Evolutionary conservation across 179 eudicot species (phyloP).

Genomic region (Sideroxylon spinosum): DNA sequence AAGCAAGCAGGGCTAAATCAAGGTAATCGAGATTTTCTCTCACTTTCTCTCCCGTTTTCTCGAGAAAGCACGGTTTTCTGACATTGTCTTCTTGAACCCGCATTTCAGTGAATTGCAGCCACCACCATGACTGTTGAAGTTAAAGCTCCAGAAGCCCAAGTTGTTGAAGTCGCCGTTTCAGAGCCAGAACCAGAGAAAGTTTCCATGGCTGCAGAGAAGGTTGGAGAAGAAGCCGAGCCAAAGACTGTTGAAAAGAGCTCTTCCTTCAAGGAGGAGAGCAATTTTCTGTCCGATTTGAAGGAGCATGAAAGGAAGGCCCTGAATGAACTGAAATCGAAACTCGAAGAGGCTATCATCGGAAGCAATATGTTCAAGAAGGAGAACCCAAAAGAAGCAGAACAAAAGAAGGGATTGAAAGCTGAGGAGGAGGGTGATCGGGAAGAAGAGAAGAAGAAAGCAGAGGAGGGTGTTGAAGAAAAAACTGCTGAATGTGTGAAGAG

Average conservation of each 20-base stretch:
- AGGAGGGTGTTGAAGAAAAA: constrained; percentile 12
- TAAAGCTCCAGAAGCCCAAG: constrained; percentile 31
- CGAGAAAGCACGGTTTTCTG: not conserved
- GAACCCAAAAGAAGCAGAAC: not conserved
- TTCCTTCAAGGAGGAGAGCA: constrained; percentile 62
- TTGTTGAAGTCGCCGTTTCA: not conserved
- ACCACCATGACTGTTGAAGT: constrained; percentile 33
- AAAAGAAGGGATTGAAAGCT: constrained; percentile 1
- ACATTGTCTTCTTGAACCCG: not conserved
- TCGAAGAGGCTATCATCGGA: constrained; percentile 46
- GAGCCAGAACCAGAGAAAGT: constrained; percentile 9
- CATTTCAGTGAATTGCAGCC: not conserved
- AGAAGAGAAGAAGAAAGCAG: constrained; percentile 9
- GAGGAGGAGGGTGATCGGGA: not conserved
- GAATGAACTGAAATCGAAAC: constrained; percentile 40
- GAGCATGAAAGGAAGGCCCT: constrained; percentile 50
- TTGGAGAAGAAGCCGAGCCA: not conserved
- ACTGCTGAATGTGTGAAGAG: constrained; percentile 8
- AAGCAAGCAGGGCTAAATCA: no score
- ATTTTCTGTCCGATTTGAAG: constrained; percentile 47
- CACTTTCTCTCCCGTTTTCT: not conserved
- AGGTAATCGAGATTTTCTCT: not conserved
- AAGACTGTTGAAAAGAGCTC: constrained; percentile 45
- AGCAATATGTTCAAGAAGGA: constrained; percentile 32
- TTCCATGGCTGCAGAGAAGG: no score